A percentile compares a stretch with the other conserved stretches of the same genome.
Evolutionary conservation across 139 green algal genomes (phyloP).

Genomic region (Nannochloris sp.): DNA sequence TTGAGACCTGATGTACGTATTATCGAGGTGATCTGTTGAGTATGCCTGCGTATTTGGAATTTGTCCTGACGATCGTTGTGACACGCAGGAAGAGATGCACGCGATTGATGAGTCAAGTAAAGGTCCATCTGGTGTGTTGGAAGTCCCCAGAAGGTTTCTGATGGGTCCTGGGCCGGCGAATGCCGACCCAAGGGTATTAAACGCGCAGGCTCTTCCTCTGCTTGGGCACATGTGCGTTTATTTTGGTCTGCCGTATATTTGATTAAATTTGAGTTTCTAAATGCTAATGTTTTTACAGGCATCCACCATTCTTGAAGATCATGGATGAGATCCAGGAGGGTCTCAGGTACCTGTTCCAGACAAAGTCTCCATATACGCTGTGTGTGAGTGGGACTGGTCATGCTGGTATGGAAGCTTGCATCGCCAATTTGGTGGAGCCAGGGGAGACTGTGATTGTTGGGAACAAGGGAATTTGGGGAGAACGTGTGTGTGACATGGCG

Average conservation of each 20-base stretch:
- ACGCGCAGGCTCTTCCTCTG: constrained; percentile 67
- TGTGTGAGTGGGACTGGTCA: constrained; percentile 74
- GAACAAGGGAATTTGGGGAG: constrained; percentile 83
- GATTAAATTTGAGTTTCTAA: not conserved
- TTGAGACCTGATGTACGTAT: not conserved
- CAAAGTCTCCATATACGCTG: constrained; percentile 69
- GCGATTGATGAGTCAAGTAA: constrained; percentile 13
- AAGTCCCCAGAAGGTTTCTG: constrained; percentile 58
- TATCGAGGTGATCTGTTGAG: not conserved
- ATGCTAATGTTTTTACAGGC: constrained; percentile 24
- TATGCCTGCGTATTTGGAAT: not conserved
- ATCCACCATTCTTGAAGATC: constrained; percentile 88
- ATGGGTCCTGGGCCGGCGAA: constrained; percentile 84
- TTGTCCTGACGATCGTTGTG: not conserved
- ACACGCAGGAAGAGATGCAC: constrained; percentile 4
- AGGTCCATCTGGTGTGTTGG: constrained; percentile 24
- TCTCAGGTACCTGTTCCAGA: constrained; percentile 74
- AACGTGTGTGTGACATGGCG: constrained; percentile 73
- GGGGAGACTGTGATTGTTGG: constrained; percentile 76
- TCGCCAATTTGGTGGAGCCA: constrained; percentile 85
- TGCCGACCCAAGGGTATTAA: constrained; percentile 66
- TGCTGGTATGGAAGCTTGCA: constrained; percentile 84
- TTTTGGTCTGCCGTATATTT: not conserved
- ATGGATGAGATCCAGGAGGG: constrained; percentile 81
- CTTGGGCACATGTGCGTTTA: constrained; percentile 58